Conservation (phyloP, 2,329 filamentous ascomycete genomes). For the Aspergillus sp. region DNA sequence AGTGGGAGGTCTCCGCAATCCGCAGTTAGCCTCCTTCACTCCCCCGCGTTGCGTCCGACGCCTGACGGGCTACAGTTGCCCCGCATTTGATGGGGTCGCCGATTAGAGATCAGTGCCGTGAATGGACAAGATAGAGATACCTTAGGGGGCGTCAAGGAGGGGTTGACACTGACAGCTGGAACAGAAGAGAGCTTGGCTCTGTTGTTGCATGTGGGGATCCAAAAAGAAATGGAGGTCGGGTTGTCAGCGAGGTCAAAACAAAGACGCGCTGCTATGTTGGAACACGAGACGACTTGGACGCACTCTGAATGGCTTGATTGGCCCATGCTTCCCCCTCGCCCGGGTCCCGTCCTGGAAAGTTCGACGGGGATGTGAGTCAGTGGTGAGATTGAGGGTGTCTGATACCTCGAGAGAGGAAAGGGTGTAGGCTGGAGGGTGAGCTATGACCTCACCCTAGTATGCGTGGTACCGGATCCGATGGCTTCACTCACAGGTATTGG, state of each 20-base stretch:
- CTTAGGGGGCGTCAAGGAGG: background rate
- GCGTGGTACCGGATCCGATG: background rate
- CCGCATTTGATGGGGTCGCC: background rate
- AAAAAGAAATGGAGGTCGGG: background rate
- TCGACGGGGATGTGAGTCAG: background rate
- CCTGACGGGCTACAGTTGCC: background rate
- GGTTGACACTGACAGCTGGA: background rate
- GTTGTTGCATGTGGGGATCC: background rate
- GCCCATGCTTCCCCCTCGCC: background rate
- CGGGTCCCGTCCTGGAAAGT: background rate
- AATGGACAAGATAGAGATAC: background rate
- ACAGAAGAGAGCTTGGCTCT: background rate
- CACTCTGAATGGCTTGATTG: background rate
- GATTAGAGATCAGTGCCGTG: background rate
- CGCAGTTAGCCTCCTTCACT: background rate
- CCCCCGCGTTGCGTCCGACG: background rate
- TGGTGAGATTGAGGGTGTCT: background rate
- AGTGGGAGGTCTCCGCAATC: background rate
- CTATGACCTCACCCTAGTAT: background rate
- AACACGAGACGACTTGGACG: background rate
- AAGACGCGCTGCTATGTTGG: background rate
- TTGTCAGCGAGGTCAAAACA: background rate
- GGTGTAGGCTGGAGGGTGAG: background rate
- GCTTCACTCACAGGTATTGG: background rate
- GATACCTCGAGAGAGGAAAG: background rate